Evolutionary conservation across 1,284 basidiomycete genomes (phyloP), one percentile per base, ranked within the genome.

Genomic region (Quambalaria eucalypti): DNA sequence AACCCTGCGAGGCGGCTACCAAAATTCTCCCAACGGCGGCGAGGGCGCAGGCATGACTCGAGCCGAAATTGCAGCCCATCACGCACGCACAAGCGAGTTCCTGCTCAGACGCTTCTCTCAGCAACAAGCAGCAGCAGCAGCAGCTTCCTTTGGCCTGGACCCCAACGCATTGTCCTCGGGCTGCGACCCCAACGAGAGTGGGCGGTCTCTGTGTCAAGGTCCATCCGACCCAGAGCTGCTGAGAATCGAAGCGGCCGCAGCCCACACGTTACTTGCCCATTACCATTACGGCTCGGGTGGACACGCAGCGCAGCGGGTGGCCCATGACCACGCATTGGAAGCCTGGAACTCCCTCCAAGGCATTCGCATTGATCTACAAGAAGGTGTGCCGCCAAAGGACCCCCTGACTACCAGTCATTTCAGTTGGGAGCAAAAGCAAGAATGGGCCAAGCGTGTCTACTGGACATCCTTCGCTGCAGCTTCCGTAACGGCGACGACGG

Each of bases 401-500:
- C 48, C 16, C 33, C 57, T 16, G 53, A 56, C 2, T 48, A 56
- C 2, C 56, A 52, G 0, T 56, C 64, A 16, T 60, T 68, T 70
- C 61, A 64, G 60, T 36, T 54, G 57, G 31, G 61, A 59, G 25
- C 61, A 68, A 39, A 66, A 65, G 52, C 56, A 60, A 51, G 68
- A 70, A 28, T 70, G 68, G 68, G 62, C 64, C n/a, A 60, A 64
- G 46, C 44, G 68, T 23, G 62, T 60, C 5, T 68, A 65, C 57
- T 68, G 66, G 64, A 51, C 59, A 10, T 59, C 57, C 46, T 70
- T 66, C 49, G 48, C 66, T 0, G 66, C 68, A 10, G 66, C 64
- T 4, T 62, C 64, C 16, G 62, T 66, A 47, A 67, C 68, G 60
- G 60, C 66, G 25, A 58, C 59, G 49, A 68, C 66, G 4, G 68